phyloP scores from a whole-genome alignment of 148 eudicot genomes.

The Suaeda aralocaspica region DNA sequence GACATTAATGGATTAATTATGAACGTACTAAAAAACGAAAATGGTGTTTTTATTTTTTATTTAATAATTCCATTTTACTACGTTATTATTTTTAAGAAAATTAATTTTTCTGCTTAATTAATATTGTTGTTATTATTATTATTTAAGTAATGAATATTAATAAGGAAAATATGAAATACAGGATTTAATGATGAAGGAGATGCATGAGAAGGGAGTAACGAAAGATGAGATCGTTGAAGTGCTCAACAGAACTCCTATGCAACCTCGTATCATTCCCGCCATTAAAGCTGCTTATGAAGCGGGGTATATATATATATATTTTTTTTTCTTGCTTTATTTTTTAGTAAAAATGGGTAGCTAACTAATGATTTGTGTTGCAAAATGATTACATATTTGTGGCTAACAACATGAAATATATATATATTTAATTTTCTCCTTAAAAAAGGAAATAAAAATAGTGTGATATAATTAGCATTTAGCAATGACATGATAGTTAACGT shows the following conservation, averaged over 20 bases:
- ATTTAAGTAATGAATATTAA: not conserved
- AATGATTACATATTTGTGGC: no score
- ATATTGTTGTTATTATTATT: no score
- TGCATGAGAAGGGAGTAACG: slow-evolving; percentile 68
- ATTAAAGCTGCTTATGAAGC: slow-evolving; percentile 66
- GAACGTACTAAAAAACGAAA: not conserved
- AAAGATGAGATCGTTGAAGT: slow-evolving; percentile 56
- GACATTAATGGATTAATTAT: not conserved
- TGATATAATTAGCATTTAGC: no score
- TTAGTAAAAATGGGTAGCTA: no score
- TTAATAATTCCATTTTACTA: not conserved
- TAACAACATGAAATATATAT: no score
- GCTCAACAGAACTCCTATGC: slow-evolving; percentile 53
- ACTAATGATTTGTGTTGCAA: no score
- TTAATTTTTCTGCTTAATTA: not conserved
- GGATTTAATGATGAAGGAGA: slow-evolving; percentile 77
- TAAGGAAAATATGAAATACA: slow-evolving; percentile 11
- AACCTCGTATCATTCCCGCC: slow-evolving; percentile 59
- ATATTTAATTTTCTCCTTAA: no score
- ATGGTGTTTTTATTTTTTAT: not conserved
- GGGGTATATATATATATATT: slow-evolving; percentile 43
- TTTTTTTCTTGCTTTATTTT: no score
- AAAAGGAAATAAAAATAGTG: no score
- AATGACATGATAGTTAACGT: no score
- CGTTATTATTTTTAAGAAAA: not conserved